Evolutionary conservation across 225 moss, liverwort and hornwort genomes (phyloP).

Genomic region (Takakia lepidozioides): DNA sequence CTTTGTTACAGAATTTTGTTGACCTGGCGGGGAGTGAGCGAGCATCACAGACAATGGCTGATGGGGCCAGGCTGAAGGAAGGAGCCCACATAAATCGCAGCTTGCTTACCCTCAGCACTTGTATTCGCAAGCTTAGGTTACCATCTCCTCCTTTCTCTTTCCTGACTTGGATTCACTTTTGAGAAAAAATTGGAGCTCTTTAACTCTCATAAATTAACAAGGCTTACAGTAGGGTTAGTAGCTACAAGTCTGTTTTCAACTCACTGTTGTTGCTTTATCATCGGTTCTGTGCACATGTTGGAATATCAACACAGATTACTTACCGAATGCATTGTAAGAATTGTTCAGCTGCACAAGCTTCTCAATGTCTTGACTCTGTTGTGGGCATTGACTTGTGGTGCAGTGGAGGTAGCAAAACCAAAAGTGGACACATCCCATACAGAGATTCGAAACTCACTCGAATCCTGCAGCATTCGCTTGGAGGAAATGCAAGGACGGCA

Average conservation of each 20-base stretch:
- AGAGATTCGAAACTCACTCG: constrained; percentile 97
- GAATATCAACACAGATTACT: too few species aligned
- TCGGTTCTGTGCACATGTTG: too few species aligned
- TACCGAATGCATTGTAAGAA: too few species aligned
- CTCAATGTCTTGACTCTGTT: too few species aligned
- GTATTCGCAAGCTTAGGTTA: constrained; percentile 94
- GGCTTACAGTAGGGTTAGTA: too few species aligned
- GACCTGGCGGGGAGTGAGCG: constrained; percentile 98
- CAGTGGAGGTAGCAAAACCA: constrained; percentile 75
- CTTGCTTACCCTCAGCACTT: constrained; percentile 87
- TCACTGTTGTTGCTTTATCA: too few species aligned
- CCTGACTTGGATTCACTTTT: too few species aligned
- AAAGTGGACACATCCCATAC: constrained; percentile 80
- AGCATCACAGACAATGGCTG: constrained; percentile 90
- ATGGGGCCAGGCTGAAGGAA: constrained; percentile 87
- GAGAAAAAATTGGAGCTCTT: too few species aligned
- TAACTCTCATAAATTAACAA: not conserved
- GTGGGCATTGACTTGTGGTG: too few species aligned
- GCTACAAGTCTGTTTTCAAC: too few species aligned
- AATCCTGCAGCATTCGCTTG: constrained; percentile 92
- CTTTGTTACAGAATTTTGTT: constrained; percentile 68
- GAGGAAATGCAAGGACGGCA: constrained; percentile 95
- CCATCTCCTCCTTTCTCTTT: too few species aligned
- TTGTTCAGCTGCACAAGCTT: too few species aligned
- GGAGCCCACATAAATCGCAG: constrained; percentile 98